phyloP scores from a whole-genome alignment of 768 basidiomycete genomes.

The Auricularia sp. region DNA sequence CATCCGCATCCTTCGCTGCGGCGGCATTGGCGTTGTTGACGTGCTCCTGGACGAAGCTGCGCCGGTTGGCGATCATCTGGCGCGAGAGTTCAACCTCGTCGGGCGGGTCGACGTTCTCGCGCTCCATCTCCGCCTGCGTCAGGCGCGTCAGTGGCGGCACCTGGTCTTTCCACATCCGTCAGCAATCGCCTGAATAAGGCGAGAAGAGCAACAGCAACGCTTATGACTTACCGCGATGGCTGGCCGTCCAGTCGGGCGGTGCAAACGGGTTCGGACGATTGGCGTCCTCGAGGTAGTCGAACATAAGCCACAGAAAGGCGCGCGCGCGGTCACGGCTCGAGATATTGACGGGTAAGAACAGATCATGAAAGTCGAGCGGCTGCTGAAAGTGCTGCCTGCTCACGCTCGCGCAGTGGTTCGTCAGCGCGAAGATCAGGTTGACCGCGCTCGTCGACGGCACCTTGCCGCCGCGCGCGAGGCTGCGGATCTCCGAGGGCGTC shows the following conservation, averaged over 20 bases:
- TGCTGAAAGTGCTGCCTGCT: conserved; percentile 50
- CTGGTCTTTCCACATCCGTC: neutral
- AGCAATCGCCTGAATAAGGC: neutral
- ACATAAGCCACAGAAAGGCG: conserved; percentile 78
- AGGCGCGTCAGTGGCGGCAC: conserved; percentile 9
- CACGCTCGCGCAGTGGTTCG: conserved; percentile 62
- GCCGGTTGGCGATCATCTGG: conserved; percentile 62
- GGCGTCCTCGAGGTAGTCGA: conserved; percentile 66
- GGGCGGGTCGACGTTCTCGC: conserved; percentile 68
- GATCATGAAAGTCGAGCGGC: conserved; percentile 50
- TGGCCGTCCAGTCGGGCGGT: conserved; percentile 45
- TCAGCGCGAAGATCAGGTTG: conserved; percentile 64
- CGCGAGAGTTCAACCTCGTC: conserved; percentile 74
- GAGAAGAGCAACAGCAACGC: conserved; percentile 26
- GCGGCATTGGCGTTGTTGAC: conserved; percentile 34
- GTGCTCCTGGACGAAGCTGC: conserved; percentile 39
- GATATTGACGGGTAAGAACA: conserved; percentile 70
- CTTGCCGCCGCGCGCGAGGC: conserved; percentile 39
- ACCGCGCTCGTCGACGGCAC: conserved; percentile 68
- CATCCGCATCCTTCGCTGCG: conserved; percentile 10
- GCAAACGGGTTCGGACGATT: conserved; percentile 59
- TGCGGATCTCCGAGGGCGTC: conserved; percentile 48
- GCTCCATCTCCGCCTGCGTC: conserved; percentile 36
- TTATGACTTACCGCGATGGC: conserved; percentile 46
- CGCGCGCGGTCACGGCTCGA: conserved; percentile 63